Base-by-base conservation (phyloP, 306 rosid species). In the Betula pendula region DNA sequence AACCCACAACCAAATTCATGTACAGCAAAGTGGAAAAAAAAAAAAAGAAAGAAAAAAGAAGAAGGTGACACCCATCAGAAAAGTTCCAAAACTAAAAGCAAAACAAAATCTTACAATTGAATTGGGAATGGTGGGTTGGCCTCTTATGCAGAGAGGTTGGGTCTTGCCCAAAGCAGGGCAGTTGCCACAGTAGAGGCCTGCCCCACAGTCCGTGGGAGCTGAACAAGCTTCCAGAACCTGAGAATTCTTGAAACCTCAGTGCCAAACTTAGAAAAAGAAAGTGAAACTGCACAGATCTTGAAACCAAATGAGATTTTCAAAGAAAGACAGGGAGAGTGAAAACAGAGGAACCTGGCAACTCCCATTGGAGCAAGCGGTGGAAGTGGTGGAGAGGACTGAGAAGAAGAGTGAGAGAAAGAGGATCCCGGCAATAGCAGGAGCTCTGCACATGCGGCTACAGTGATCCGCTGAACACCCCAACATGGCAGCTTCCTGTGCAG, bases 171-270 rank as follows among this genome's bases (percentile, higher is more conserved):
- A 66, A 84, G 90, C 86, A 81, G 98, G 96, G 77, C 97, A 94
- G 80, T 92, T 90, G 59, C 97, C 94, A 81, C 98, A 94, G 78
- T 94, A 94, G 43, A 89, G 91, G 24, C 97, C 92, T 8, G 90
- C 25, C 2, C 90, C 90, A 80, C 98, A 94, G 82, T 92, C 94
- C 24, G 87, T 70, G 49, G 90, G 73, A 15, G 90, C 84, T 5
- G 91, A 77, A 77, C 98, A 94, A 80, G 98, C 77, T 83, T 92
- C 93, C 62, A 88, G 83, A 86, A 89, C 85, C 97, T 94, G 87
- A 12, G 35, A 85, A 83, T 70, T 51, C 33, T 10, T 3, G n/a
- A 19, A 76, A 33, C 49, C 66, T 73, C 20, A 83, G 85, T 22
- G 15, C 72, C 29, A 84, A 79, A 82, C 68, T 45, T 29, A 40